Base-by-base conservation (phyloP, 73 alveolate species). In the Durusdinium trenchii region DNA sequence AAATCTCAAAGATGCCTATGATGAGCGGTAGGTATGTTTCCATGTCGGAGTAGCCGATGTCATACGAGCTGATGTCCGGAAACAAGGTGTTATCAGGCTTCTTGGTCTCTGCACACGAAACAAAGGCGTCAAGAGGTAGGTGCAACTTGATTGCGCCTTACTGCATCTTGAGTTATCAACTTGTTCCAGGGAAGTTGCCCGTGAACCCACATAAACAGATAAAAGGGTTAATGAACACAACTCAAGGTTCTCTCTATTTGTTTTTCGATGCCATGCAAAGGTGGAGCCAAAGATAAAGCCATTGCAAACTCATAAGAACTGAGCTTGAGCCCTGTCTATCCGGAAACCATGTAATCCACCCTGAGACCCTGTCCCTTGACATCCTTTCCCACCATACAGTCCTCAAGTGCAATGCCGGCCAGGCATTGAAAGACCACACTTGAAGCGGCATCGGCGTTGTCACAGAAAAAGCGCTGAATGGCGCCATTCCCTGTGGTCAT, bases 111-210 rank as follows among this genome's bases (percentile, higher is more conserved):
- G 52, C 42, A 51, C 85, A 73, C 30, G 85, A 48, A 36, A 73
- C 42, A 51, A 73, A 73, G 12, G 52, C 51, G n/a, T 73, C 85
- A 28, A 73, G 52, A 12, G 85, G 85, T 26, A 73, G n/a, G 85
- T 73, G 85, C 48, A 73, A 38, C 85, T 73, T 73, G 85, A 73
- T 73, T 26, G 85, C 85, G 28, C 85, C 85, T 73, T 12, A 73
- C 23, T 69, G 9, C 23, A 40, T n/a, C n/a, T n/a, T 73, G 42
- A 36, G 28, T 73, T 6, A 3, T 16, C 10, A 73, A 38, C 18
- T 9, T 38, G 3, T 38, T 73, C 2, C n/a, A 1, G n/a, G n/a
- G n/a, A n/a, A n/a, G 23, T 12, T 12, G 35, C n/a, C 51, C 6
- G 9, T 23, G 85, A 69, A 12, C 2, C 82, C 35, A 73, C n/a